Base-by-base conservation (phyloP, 805 yeast genomes). In the Yarrowia sp. region DNA sequence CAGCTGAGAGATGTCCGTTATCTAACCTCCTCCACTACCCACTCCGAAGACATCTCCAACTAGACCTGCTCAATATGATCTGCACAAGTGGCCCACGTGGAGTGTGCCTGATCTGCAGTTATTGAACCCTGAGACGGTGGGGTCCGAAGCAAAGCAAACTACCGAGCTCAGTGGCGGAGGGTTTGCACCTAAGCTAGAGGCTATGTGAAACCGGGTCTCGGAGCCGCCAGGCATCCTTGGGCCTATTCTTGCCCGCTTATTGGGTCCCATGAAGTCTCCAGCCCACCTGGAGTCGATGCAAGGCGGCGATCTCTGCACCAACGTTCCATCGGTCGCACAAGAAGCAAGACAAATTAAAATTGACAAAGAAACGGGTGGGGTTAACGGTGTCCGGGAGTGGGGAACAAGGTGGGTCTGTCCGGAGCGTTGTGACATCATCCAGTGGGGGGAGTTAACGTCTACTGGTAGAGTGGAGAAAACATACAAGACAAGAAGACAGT, bases 21-120 rank as follows among this genome's bases (percentile, higher is more conserved):
- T 48, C 36, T 48, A 22, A 48, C 22, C 52, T 22, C 35, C 36
- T 12, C 11, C 35, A 14, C 32, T n/a, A 14, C 32, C 16, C 16
- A 15, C 36, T 10, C 36, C 12, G 5, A 10, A 14, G 7, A 8
- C 8, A 5, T 16, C 35, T 19, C n/a, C 7, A 22, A 41, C 43
- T 41, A 41, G 8, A 26, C 15, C 52, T 26, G 22, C 35, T 46
- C 50, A 46, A 46, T 45, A 26, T 48, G 52, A 48, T 48, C 52
- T 35, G 16, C 52, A 26, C 8, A 16, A 12, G 16, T 26, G 42
- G 43, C 42, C 43, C 42, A 52, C 42, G 58, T 36, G 58, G 32
- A 52, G 22, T 52, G 58, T 52, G 43, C 58, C 58, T 52, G 58
- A 52, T 52, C 58, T 52, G 58, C 58, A 50, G 26, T 19, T 5